Conservation (phyloP, 345 rosid genomes). For the Toxicodendron radicans region DNA sequence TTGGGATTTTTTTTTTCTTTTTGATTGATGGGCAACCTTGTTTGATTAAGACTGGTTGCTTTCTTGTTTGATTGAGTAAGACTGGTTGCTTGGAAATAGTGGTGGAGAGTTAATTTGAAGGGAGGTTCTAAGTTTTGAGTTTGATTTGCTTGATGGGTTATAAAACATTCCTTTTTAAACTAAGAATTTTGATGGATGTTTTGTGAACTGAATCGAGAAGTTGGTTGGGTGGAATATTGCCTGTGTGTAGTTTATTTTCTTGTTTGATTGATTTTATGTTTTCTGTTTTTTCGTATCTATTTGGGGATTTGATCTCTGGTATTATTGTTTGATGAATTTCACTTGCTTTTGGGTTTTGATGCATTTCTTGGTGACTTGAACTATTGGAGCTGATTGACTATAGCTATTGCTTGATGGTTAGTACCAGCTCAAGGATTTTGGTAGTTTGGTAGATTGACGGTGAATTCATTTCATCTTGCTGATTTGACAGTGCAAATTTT, state of each 20-base stretch:
- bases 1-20: not conserved
- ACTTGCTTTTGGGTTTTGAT: no score
- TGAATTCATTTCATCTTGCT: not conserved
- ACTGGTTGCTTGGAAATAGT: slow-evolving; percentile 4
- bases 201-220: not conserved
- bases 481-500: not conserved
- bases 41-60: not conserved
- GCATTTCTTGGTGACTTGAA: not conserved
- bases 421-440: not conserved
- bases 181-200: not conserved
- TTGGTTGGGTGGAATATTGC: slow-evolving; percentile 4
- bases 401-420: not conserved
- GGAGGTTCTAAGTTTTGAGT: no score
- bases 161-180: not conserved
- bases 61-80: not conserved
- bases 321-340: not conserved
- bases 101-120: not conserved
- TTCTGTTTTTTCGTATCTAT: not conserved
- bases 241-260: not conserved
- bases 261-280: not conserved
- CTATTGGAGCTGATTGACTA: not conserved
- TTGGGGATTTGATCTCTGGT: not conserved
- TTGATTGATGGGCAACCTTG: not conserved
- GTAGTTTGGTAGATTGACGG: not conserved
- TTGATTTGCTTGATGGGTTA: not conserved